These are phyloP conservation scores for Protomyces arabidopsidicola DNA, from an alignment of 1,139 yeast genomes.

Conservation along the genomic window DNA sequence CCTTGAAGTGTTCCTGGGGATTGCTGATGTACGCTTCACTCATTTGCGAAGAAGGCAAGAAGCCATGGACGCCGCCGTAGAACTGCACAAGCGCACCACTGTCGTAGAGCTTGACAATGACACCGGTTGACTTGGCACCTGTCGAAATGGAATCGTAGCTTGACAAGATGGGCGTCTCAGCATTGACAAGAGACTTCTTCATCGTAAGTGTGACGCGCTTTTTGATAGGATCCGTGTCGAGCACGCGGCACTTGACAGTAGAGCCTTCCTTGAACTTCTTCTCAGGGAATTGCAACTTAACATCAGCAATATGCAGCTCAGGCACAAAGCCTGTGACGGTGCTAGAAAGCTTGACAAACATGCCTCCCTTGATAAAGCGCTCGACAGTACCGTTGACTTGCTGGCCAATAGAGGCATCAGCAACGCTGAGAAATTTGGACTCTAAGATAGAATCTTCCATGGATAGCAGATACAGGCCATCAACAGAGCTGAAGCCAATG, in stretches of 20 bases:
- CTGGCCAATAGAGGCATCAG: conserved; percentile 75
- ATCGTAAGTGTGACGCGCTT: conserved; percentile 59
- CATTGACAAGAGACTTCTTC: conserved; percentile 73
- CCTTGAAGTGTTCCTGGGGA: conserved; percentile 69
- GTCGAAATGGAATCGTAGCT: conserved; percentile 49
- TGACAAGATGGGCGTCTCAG: conserved; percentile 48
- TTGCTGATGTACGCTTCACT: conserved; percentile 78
- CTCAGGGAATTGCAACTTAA: conserved; percentile 81
- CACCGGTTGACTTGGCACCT: conserved; percentile 67
- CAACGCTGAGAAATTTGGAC: conserved; percentile 58
- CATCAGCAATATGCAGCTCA: conserved; percentile 73
- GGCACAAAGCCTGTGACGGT: conserved; percentile 70
- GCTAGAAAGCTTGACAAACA: conserved; percentile 60
- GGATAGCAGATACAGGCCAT: conserved; percentile 62
- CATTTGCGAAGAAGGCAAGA: conserved; percentile 78
- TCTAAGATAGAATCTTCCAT: conserved; percentile 61
- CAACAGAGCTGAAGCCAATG: conserved; percentile 61
- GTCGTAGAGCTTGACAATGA: conserved; percentile 66
- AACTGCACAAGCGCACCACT: conserved; percentile 80
- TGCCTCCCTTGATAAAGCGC: conserved; percentile 65
- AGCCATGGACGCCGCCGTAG: conserved; percentile 73
- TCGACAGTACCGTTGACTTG: conserved; percentile 52
- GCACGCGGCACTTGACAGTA: conserved; percentile 66
- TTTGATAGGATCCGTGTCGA: conserved; percentile 40
- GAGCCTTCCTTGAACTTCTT: conserved; percentile 81